These are phyloP conservation scores for Protea cynaroides DNA, from an alignment of 164 flowering plant species.

Conservation along the genomic window DNA sequence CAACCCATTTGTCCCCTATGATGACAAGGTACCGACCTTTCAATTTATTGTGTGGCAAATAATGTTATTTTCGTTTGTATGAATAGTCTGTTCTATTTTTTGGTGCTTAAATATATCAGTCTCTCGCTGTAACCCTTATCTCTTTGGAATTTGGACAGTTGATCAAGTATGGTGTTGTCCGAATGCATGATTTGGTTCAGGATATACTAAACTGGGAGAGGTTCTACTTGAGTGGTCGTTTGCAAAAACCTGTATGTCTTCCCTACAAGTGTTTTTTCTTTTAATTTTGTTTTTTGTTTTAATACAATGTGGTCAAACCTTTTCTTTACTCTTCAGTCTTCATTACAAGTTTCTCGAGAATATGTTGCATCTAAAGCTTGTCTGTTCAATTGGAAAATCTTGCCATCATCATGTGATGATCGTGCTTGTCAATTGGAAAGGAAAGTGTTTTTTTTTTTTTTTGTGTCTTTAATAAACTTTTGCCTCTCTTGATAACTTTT, in stretches of 20 bases:
- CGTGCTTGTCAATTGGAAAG: background rate
- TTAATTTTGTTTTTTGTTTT: background rate
- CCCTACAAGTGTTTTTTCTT: conserved; percentile 3
- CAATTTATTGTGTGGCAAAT: background rate
- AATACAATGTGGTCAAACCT: background rate
- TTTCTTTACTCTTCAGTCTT: background rate
- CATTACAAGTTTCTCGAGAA: background rate
- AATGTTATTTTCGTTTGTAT: too few species aligned
- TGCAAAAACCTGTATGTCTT: conserved; percentile 84
- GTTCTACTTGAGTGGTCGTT: conserved; percentile 85
- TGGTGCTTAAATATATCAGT: too few species aligned
- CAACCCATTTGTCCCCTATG: conserved; percentile 72
- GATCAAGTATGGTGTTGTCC: conserved; percentile 88
- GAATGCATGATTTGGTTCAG: conserved; percentile 74
- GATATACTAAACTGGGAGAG: conserved; percentile 76
- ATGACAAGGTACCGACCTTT: conserved; percentile 44
- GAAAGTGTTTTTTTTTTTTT: too few species aligned
- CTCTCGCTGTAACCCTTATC: background rate
- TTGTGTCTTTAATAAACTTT: too few species aligned
- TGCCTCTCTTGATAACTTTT: too few species aligned
- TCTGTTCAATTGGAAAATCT: background rate
- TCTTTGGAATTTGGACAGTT: conserved; percentile 30
- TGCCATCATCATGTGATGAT: background rate
- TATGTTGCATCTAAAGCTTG: background rate
- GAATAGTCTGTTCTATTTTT: too few species aligned